Percentiles rank a stretch among this genome's conserved stretches.
Conservation (phyloP, 2,329 filamentous ascomycete genomes). For the Pleoardoris graminearum region DNA sequence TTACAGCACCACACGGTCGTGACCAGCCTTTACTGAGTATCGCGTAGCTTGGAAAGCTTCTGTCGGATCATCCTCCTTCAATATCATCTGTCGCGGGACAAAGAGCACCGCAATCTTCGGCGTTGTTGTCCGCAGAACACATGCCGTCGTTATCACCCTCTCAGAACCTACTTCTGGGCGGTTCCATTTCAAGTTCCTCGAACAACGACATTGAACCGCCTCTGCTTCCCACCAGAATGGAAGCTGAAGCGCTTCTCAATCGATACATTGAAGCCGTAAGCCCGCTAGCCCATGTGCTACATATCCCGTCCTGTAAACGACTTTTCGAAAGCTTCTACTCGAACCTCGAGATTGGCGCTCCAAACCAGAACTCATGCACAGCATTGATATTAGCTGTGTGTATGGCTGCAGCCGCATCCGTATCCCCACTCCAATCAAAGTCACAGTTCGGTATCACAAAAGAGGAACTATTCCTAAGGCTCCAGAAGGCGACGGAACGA, state of each 20-base stretch:
- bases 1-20: background rate
- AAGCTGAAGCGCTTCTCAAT: constrained; percentile 41
- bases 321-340: constrained; percentile 45
- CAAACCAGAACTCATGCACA: constrained; percentile 43
- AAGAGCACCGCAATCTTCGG: constrained; percentile 40
- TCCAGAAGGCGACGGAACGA: constrained; percentile 44
- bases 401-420: constrained; percentile 43
- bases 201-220: constrained; percentile 35
- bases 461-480: constrained; percentile 40
- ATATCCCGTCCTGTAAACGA: constrained; percentile 43
- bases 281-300: constrained; percentile 44
- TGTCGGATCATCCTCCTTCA: constrained; percentile 38
- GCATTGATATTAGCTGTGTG: constrained; percentile 43
- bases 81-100: constrained; percentile 41
- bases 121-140: constrained; percentile 42
- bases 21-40: constrained; percentile 10
- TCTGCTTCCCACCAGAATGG: constrained; percentile 40
- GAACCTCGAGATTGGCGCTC: constrained; percentile 41
- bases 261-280: constrained; percentile 43
- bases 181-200: constrained; percentile 33
- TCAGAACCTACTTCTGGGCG: constrained; percentile 39
- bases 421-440: constrained; percentile 45
- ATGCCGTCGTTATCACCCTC: constrained; percentile 44
- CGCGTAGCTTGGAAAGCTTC: constrained; percentile 44
- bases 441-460: constrained; percentile 45